A percentile compares a stretch with the other conserved stretches of the same genome.
phyloP scores from a whole-genome alignment of 164 flowering plant species.

The Berberis vulgaris region DNA sequence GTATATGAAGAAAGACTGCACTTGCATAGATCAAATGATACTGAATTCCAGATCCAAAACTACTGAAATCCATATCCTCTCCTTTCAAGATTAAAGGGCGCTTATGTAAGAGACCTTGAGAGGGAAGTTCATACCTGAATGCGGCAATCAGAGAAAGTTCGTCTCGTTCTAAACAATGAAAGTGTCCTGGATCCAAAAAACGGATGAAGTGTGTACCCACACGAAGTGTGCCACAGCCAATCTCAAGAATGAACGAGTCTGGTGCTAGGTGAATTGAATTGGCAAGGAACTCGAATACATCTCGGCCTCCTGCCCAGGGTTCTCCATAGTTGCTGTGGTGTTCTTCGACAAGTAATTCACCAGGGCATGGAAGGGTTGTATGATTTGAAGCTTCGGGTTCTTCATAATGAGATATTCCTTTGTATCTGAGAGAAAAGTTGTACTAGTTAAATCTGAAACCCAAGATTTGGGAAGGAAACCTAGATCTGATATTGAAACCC shows the following conservation, averaged over 20 bases:
- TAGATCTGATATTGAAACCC: too few species aligned
- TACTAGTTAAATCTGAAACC: not conserved
- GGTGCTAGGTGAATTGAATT: conserved; percentile 40
- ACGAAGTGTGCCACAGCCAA: conserved; percentile 94
- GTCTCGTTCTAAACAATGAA: conserved; percentile 83
- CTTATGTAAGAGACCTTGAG: conserved; percentile 79
- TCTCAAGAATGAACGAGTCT: conserved; percentile 65
- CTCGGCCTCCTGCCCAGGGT: conserved; percentile 99
- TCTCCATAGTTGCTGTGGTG: conserved; percentile 99
- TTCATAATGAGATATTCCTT: conserved; percentile 94
- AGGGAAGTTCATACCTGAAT: conserved; percentile 86
- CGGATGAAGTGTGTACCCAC: conserved; percentile 91
- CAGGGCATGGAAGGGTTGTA: conserved; percentile 80
- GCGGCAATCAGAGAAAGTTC: conserved; percentile 92
- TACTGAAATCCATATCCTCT: conserved; percentile 84
- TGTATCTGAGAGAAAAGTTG: conserved; percentile 39
- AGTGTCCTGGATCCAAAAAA: conserved; percentile 54
- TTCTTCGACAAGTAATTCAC: conserved; percentile 84
- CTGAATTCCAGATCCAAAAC: conserved; percentile 48
- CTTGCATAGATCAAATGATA: conserved; percentile 92
- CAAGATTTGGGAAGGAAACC: too few species aligned
- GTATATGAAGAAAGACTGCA: conserved; percentile 96
- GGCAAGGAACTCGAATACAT: conserved; percentile 91
- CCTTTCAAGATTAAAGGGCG: conserved; percentile 83
- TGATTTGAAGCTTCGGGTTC: conserved; percentile 53